Evolutionary conservation across 208 protist genomes (phyloP).

Genomic region (Acanthamoeba healyi): DNA sequence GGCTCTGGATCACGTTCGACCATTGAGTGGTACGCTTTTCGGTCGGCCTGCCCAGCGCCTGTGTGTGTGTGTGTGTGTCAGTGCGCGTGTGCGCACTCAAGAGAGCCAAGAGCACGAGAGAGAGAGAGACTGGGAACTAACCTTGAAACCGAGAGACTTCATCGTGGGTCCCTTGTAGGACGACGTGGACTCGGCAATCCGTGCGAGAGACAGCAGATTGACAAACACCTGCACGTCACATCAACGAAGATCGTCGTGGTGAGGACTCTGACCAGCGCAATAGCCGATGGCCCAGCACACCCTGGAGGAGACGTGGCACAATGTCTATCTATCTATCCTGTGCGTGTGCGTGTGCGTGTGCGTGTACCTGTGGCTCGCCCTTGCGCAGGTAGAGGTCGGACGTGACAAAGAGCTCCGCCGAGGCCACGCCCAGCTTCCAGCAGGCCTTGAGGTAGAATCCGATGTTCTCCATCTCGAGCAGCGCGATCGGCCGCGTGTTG

Average conservation of each 20-base stretch:
- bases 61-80: too few species aligned
- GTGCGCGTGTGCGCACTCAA: neutral
- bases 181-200: constrained; percentile 8
- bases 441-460: constrained; percentile 82
- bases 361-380: constrained; percentile 42
- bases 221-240: neutral
- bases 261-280: too few species aligned
- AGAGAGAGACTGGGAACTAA: neutral
- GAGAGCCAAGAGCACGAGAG: neutral
- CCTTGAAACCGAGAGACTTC: constrained; percentile 55
- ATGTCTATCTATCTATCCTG: too few species aligned
- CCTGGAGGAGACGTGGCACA: too few species aligned
- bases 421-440: constrained; percentile 79
- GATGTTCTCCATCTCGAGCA: constrained; percentile 83
- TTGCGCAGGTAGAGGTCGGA: constrained; percentile 79
- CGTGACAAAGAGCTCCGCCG: constrained; percentile 74
- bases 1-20: constrained; percentile 52
- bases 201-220: constrained; percentile 36
- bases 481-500: constrained; percentile 75
- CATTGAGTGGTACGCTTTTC: constrained; percentile 28
- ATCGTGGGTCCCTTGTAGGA: constrained; percentile 49
- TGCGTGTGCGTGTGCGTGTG: too few species aligned
- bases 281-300: too few species aligned
- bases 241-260: too few species aligned
- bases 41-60: neutral